Evolutionary conservation across 306 rosid genomes (phyloP).

Genomic region (Cucumis melo): DNA sequence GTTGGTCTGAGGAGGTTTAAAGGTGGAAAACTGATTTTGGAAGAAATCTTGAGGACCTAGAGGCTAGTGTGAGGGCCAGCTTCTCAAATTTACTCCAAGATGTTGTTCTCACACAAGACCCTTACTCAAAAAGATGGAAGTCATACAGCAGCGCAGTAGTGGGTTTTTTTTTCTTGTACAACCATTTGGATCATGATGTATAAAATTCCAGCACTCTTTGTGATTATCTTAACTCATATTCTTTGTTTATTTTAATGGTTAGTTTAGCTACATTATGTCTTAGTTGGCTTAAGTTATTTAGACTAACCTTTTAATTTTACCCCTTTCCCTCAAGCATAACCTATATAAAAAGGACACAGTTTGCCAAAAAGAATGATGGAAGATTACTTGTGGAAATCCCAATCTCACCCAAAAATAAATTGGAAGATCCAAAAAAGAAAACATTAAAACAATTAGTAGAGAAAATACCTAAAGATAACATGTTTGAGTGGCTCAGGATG

Average conservation of each 20-base stretch:
- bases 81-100: background rate
- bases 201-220: background rate
- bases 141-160: background rate
- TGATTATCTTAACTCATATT: background rate
- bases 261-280: background rate
- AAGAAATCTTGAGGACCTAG: background rate
- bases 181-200: background rate
- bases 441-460: background rate
- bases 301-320: background rate
- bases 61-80: background rate
- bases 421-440: background rate
- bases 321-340: background rate
- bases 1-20: background rate
- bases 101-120: background rate
- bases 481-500: background rate
- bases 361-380: background rate
- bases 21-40: background rate
- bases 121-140: background rate
- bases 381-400: background rate
- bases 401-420: background rate
- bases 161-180: background rate
- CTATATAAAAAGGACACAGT: background rate
- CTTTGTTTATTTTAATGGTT: background rate
- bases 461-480: background rate
- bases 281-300: background rate